Evolutionary conservation across 75 land plant genomes (phyloP).

Genomic region (Isoetes taiwanensis): DNA sequence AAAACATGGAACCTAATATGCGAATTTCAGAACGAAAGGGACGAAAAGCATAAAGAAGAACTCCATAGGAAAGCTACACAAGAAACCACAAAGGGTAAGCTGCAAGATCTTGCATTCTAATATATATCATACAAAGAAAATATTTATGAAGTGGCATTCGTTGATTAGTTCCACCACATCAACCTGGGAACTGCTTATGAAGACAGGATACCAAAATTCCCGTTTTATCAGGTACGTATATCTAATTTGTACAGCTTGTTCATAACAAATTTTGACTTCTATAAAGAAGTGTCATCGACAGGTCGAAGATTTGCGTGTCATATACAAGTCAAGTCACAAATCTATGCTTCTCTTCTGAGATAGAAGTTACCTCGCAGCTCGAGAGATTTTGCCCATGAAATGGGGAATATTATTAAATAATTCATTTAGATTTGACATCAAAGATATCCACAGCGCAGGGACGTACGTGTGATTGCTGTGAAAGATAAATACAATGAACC

Average conservation of each 20-base stretch:
- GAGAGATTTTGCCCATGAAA: slow-evolving; percentile 98
- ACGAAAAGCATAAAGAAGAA: slow-evolving; percentile 40
- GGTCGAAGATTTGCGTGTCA: slow-evolving; percentile 94
- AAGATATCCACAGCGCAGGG: no score
- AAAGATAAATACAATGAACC: no score
- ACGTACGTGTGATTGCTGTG: no score
- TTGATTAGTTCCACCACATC: slow-evolving; percentile 94
- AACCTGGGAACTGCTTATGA: slow-evolving; percentile 97
- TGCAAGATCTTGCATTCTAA: no score
- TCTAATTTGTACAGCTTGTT: no score
- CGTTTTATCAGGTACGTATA: slow-evolving; percentile 99
- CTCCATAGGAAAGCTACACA: slow-evolving; percentile 56
- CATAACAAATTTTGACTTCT: no score
- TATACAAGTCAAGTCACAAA: slow-evolving; percentile 94
- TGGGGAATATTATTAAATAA: no score
- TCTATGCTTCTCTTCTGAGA: slow-evolving; percentile 78
- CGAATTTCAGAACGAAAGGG: slow-evolving; percentile 29
- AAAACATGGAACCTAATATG: no score
- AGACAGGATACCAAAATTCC: slow-evolving; percentile 93
- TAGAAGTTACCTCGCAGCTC: slow-evolving; percentile 77
- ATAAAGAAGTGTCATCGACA: slow-evolving; percentile 14
- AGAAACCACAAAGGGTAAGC: slow-evolving; percentile 65
- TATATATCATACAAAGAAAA: no score
- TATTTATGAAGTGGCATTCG: no score
- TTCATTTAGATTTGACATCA: no score